Percentiles rank a stretch among this genome's conserved stretches.
Evolutionary conservation across 192 early-diverging fungal genomes (phyloP).

Genomic region (Kickxella alabastrina): DNA sequence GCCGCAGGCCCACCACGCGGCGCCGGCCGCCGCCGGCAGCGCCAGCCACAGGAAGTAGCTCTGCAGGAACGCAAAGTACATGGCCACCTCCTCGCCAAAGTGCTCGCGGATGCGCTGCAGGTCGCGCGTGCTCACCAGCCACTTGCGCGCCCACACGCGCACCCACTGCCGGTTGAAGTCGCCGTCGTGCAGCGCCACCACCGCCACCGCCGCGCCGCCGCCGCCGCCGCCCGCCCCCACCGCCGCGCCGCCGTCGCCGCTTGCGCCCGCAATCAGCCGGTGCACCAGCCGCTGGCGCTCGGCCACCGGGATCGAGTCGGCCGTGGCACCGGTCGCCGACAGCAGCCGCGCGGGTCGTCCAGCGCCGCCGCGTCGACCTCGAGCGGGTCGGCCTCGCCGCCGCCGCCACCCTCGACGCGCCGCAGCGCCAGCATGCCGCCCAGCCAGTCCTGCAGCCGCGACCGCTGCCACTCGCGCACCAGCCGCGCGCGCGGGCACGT

Average conservation of each 20-base stretch:
- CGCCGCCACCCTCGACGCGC: constrained; percentile 15
- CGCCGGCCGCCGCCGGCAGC: constrained; percentile 63
- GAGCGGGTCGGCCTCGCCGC: constrained; percentile 12
- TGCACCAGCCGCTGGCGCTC: constrained; percentile 41
- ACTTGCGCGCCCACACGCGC: constrained; percentile 74
- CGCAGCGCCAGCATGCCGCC: constrained; percentile 56
- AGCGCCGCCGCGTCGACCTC: constrained; percentile 33
- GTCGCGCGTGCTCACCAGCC: constrained; percentile 69
- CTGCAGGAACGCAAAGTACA: constrained; percentile 94
- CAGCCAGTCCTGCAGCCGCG: constrained; percentile 71
- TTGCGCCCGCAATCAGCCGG: constrained; percentile 33
- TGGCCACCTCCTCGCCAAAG: constrained; percentile 89
- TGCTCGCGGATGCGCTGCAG: constrained; percentile 71
- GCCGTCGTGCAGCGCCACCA: constrained; percentile 78
- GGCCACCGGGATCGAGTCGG: constrained; percentile 16
- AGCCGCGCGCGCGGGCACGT: constrained; percentile 57
- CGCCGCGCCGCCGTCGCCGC: constrained; percentile 34
- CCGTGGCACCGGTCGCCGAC: constrained; percentile 4
- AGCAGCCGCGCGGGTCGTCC: constrained; percentile 39
- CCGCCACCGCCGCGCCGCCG: constrained; percentile 59
- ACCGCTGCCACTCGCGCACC: constrained; percentile 45
- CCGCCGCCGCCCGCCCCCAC: constrained; percentile 51
- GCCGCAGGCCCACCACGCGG: constrained; percentile 55
- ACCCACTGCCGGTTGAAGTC: constrained; percentile 81
- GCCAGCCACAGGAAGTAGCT: constrained; percentile 78